Evolutionary conservation across 495 filamentous ascomycete genomes (phyloP), one percentile per base, ranked within the genome.

Genomic region (Clohesyomyces aquaticus): DNA sequence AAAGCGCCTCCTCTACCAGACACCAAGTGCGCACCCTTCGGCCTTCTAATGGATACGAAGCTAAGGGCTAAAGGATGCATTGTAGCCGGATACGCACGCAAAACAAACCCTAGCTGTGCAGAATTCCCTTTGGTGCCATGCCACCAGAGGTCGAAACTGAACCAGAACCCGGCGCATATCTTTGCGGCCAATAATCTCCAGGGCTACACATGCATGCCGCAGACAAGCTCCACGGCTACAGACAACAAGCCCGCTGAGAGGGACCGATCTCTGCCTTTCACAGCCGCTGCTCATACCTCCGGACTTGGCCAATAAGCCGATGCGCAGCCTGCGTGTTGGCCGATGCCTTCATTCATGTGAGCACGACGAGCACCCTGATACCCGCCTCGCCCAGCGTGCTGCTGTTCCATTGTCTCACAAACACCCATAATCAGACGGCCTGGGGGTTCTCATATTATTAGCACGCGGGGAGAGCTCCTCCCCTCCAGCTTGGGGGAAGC

Each of bases 301-400:
- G 32, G 26, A 8, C 48, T 22, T 28, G 62, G 48, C 69, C 69
- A 71, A 71, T 71, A 50, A 66, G 61, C 56, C 57, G 52, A 57
- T 60, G 59, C 56, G 54, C 55, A 21, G 43, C 43, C 21, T 45
- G n/a, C 46, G 27, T 38, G 55, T 25, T 55, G 55, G 47, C 62
- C 63, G 57, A 58, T 27, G 25, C 47, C 47, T 48, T 55, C 57
- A 49, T 45, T 45, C 56, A 41, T 58, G 29, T 41, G 41, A 19
- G 21, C 51, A 28, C 21, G 41, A 55, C 53, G 55, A 69, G 61
- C 61, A 61, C 55, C 56, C 41, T 65, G 66, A 58, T 64, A 50
- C 58, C 55, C 66, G 54, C 27, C 25, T 32, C 49, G 28, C 14
- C 50, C 14, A 19, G 38, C 12, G 3, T 41, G 1, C 11, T 35